Percentiles rank a stretch among this genome's conserved stretches.
Conservation (phyloP, 345 rosid species). For the Eucalyptus dawsonii region DNA sequence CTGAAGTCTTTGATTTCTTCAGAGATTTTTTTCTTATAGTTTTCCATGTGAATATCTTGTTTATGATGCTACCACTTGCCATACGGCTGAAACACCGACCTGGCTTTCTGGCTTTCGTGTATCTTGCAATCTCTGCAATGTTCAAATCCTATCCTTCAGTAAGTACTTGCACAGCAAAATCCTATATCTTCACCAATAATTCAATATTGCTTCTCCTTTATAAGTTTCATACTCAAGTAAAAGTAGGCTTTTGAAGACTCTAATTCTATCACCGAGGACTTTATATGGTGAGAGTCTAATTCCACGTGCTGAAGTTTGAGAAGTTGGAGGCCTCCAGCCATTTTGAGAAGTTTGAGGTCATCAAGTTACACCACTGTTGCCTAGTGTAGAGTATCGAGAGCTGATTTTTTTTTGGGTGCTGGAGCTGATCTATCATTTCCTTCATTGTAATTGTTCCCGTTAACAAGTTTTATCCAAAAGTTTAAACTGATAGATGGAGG, state of each 20-base stretch:
- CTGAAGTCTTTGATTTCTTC: conserved; percentile 90
- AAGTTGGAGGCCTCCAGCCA: neutral
- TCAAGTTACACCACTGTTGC: neutral
- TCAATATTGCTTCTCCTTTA: neutral
- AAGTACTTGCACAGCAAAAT: conserved; percentile 9
- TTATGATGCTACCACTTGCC: conserved; percentile 80
- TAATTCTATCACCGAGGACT: neutral
- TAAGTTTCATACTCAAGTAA: neutral
- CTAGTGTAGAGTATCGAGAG: neutral
- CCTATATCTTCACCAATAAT: neutral
- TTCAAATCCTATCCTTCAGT: conserved; percentile 95
- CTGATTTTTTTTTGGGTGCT: neutral
- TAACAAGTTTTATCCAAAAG: neutral
- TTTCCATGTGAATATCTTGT: conserved; percentile 69
- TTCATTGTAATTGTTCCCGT: neutral
- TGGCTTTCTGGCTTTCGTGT: conserved; percentile 83
- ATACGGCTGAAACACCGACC: conserved; percentile 83
- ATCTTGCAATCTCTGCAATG: conserved; percentile 67
- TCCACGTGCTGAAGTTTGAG: neutral
- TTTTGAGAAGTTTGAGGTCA: neutral
- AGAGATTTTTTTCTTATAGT: conserved; percentile 83
- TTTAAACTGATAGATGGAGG: neutral
- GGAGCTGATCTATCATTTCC: neutral
- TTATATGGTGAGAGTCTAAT: neutral
- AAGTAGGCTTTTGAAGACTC: neutral